Evolutionary conservation across 2,329 filamentous ascomycete genomes (phyloP).

Genomic region (Leptographium galeiforme): DNA sequence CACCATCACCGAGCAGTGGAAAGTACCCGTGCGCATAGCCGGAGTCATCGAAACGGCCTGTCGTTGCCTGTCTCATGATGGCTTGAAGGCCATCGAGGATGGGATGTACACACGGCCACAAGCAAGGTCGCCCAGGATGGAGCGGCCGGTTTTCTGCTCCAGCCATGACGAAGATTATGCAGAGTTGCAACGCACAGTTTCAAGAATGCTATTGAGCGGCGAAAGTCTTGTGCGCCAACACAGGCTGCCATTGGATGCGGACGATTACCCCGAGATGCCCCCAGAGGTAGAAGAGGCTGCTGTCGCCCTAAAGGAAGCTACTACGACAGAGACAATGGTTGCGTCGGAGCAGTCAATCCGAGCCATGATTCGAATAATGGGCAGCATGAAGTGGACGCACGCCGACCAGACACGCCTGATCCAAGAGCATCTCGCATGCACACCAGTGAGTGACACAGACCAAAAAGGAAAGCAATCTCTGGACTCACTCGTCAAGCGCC

Average conservation of each 20-base stretch:
- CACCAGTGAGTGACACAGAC: not conserved
- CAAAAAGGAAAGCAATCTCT: not conserved
- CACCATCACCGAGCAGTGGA: constrained; percentile 4
- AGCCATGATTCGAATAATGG: not conserved
- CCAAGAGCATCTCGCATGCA: not conserved
- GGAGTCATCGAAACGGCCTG: constrained; percentile 1
- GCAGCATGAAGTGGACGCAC: not conserved
- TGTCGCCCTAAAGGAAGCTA: not conserved
- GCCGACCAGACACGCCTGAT: not conserved
- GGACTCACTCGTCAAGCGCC: too few relatives aligned
- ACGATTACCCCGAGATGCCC: not conserved
- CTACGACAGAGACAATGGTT: constrained; percentile 1
- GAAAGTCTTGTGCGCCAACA: not conserved
- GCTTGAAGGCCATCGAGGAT: not conserved
- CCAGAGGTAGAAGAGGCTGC: not conserved
- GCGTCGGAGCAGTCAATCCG: constrained; percentile 4
- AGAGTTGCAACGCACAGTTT: not conserved
- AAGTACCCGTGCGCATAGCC: constrained; percentile 2
- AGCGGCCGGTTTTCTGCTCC: constrained; percentile 4
- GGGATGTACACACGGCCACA: not conserved
- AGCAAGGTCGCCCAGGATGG: not conserved
- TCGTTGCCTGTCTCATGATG: not conserved
- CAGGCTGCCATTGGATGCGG: not conserved
- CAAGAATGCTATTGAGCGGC: not conserved
- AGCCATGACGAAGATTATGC: constrained; percentile 6